Conservation (phyloP, 495 filamentous ascomycete genomes). For the Paragyromitra xinjiangensis region DNA sequence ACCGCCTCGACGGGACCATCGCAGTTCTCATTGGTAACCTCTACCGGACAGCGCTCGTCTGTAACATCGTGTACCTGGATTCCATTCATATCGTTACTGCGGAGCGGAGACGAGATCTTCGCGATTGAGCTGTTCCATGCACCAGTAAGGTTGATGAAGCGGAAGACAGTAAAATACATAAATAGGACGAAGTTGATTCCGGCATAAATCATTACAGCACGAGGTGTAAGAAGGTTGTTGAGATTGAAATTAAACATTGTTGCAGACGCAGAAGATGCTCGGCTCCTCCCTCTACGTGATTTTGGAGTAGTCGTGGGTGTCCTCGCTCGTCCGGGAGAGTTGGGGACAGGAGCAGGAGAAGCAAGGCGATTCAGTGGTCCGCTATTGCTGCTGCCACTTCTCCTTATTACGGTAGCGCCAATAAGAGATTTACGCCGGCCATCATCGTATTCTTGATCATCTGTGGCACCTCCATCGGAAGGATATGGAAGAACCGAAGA, state of each 20-base stretch:
- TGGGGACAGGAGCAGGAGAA: slow-evolving; percentile 14
- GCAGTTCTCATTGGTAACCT: slow-evolving; percentile 5
- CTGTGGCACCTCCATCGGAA: neutral
- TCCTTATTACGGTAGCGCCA: slow-evolving; percentile 14
- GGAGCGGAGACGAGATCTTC: neutral
- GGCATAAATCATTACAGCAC: slow-evolving; percentile 34
- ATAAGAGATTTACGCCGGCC: slow-evolving; percentile 36
- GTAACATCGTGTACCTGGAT: slow-evolving; percentile 14
- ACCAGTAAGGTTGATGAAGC: slow-evolving; percentile 17
- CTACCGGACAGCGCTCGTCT: slow-evolving; percentile 1
- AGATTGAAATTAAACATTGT: slow-evolving; percentile 24
- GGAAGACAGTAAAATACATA: slow-evolving; percentile 43
- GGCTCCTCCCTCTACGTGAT: slow-evolving; percentile 32
- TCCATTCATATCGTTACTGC: neutral
- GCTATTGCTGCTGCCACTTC: slow-evolving; percentile 17
- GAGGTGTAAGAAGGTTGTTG: slow-evolving; percentile 31
- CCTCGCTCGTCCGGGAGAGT: neutral
- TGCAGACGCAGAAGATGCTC: neutral
- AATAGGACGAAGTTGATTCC: slow-evolving; percentile 45
- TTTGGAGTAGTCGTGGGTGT: slow-evolving; percentile 22
- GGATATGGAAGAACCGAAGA: slow-evolving; percentile 21
- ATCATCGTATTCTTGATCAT: slow-evolving; percentile 14
- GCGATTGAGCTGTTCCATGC: slow-evolving; percentile 25
- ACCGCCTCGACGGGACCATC: neutral
- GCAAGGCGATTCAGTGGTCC: neutral